Evolutionary conservation across 768 basidiomycete species (phyloP).

Genomic region (Lactarius pseudohatsudake): DNA sequence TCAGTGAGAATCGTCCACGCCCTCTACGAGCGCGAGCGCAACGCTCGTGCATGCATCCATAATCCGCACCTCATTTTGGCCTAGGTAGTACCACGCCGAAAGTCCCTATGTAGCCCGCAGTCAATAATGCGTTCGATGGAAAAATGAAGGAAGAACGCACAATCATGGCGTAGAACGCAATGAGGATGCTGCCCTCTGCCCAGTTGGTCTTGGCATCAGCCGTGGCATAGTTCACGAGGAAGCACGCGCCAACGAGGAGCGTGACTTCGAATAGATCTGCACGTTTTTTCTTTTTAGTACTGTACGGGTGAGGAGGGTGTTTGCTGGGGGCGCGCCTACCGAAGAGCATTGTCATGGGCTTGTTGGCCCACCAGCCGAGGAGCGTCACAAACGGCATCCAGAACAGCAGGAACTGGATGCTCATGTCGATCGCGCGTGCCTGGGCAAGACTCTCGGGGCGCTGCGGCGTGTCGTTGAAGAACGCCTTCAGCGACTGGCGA

Average conservation of each 20-base stretch:
- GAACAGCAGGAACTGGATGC: slow-evolving; percentile 74
- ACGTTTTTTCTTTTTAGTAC: background rate
- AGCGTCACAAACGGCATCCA: slow-evolving; percentile 77
- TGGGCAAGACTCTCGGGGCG: slow-evolving; percentile 60
- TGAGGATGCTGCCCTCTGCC: slow-evolving; percentile 70
- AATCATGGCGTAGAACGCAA: slow-evolving; percentile 68
- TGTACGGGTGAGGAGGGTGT: background rate
- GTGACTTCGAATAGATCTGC: slow-evolving; percentile 70
- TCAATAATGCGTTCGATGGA: background rate
- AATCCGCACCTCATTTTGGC: slow-evolving; percentile 49
- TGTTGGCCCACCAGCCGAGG: slow-evolving; percentile 64
- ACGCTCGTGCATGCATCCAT: slow-evolving; percentile 47
- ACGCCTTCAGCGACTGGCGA: slow-evolving; percentile 43
- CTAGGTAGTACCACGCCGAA: slow-evolving; percentile 65
- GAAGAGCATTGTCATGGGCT: slow-evolving; percentile 64
- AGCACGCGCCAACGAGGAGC: slow-evolving; percentile 61
- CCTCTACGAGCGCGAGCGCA: slow-evolving; percentile 36
- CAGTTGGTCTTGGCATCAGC: slow-evolving; percentile 80
- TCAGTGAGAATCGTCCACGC: background rate
- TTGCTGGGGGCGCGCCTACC: slow-evolving; percentile 44
- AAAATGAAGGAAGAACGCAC: slow-evolving; percentile 37
- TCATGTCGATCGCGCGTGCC: slow-evolving; percentile 70
- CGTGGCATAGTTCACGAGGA: slow-evolving; percentile 79
- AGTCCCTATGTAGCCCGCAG: slow-evolving; percentile 43
- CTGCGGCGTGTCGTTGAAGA: slow-evolving; percentile 39